Percentiles rank a stretch among this genome's conserved stretches.
These are phyloP conservation scores for Fusarium sp. DNA, from an alignment of 2,329 filamentous ascomycete species.

Conservation along the genomic window DNA sequence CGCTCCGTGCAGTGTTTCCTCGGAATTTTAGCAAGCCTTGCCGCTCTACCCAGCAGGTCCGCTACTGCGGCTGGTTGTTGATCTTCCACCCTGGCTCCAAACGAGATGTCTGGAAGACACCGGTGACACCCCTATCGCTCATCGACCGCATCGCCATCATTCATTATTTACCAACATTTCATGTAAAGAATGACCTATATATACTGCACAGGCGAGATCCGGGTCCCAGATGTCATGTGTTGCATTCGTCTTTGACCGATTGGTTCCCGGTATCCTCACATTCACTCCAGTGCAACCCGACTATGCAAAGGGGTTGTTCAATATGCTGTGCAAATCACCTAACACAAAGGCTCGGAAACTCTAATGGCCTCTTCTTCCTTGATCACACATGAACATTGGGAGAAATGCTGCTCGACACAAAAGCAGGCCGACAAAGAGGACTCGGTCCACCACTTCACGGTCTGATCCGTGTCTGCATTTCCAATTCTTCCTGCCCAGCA, in stretches of 20 bases:
- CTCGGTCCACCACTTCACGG: not conserved
- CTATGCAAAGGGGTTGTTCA: not conserved
- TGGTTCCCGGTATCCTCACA: not conserved
- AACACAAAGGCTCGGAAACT: not conserved
- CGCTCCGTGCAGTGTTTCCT: not conserved
- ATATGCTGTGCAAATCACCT: not conserved
- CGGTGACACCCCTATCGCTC: not conserved
- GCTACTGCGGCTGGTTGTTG: not conserved
- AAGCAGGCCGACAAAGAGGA: not conserved
- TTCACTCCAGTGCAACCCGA: not conserved
- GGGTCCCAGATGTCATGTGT: rapidly evolving
- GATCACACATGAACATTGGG: not conserved
- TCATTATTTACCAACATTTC: not conserved
- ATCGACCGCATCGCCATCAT: not conserved
- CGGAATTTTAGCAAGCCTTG: not conserved
- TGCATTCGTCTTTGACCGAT: not conserved
- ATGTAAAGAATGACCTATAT: not conserved
- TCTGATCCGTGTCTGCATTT: no score
- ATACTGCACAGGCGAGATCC: not conserved
- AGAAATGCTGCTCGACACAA: not conserved
- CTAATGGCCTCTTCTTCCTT: not conserved
- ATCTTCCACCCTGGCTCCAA: not conserved
- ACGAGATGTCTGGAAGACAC: not conserved
- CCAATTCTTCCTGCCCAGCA: not conserved
- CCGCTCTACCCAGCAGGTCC: not conserved